Conservation (phyloP, 129 eudicot species). For the Flaveria bidentis region DNA sequence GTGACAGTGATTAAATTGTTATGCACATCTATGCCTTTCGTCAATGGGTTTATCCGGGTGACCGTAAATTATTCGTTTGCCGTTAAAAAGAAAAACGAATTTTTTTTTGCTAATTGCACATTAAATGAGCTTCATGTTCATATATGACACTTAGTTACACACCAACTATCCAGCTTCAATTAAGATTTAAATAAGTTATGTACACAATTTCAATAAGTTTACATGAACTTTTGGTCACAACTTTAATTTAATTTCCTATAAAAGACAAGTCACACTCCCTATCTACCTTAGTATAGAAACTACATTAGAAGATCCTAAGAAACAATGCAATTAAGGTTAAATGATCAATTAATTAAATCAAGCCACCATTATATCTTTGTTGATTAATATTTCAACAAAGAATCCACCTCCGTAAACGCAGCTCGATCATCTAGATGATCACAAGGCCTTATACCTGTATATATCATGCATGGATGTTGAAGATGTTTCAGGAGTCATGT, state of each 20-base stretch:
- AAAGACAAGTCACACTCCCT: slow-evolving; percentile 16
- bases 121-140: background rate
- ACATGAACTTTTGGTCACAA: slow-evolving; percentile 28
- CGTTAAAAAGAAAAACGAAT: too few species aligned
- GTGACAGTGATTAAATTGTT: too few species aligned
- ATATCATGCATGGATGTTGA: slow-evolving; percentile 37
- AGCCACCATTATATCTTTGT: slow-evolving; percentile 20
- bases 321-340: slow-evolving; percentile 35
- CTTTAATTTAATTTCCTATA: too few species aligned
- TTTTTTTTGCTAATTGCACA: background rate
- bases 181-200: slow-evolving; percentile 22
- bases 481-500: slow-evolving; percentile 55
- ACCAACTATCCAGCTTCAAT: slow-evolving; percentile 11
- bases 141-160: background rate
- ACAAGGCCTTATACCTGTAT: slow-evolving; percentile 19
- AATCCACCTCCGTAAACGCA: slow-evolving; percentile 47
- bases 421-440: slow-evolving; percentile 29
- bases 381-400: slow-evolving; percentile 59
- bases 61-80: too few species aligned
- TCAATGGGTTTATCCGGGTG: too few species aligned
- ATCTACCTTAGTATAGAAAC: slow-evolving; percentile 22
- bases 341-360: slow-evolving; percentile 22
- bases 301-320: slow-evolving; percentile 11
- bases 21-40: background rate
- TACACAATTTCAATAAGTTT: slow-evolving; percentile 35